A percentile compares a stretch with the other conserved stretches of the same genome.
phyloP scores from a whole-genome alignment of 305 asterid species.

The Rubia tinctorum region DNA sequence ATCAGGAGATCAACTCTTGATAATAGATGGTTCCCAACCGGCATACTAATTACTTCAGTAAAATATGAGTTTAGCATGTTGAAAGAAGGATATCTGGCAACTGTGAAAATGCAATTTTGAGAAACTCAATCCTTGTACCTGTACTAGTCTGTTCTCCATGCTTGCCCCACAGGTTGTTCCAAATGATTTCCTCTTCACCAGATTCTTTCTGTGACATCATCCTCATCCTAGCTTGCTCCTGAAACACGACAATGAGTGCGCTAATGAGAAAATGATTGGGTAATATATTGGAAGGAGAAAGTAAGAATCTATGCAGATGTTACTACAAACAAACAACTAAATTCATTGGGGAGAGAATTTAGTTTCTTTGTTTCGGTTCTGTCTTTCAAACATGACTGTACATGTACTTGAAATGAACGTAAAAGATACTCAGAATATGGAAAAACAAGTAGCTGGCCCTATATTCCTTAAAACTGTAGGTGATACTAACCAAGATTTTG shows the following conservation, averaged over 20 bases:
- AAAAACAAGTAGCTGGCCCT: no score
- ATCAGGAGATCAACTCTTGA: not conserved
- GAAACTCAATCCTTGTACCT: slow-evolving; percentile 31
- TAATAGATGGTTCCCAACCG: not conserved
- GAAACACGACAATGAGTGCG: slow-evolving; percentile 18
- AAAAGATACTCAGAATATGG: not conserved
- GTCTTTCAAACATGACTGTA: not conserved
- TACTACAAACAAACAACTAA: not conserved
- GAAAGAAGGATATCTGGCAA: not conserved
- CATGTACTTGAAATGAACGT: not conserved
- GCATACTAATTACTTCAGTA: not conserved
- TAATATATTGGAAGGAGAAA: not conserved
- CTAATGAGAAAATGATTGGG: not conserved
- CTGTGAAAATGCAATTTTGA: not conserved
- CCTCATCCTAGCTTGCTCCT: slow-evolving; percentile 72
- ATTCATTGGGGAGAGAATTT: not conserved
- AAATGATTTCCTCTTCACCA: slow-evolving; percentile 49
- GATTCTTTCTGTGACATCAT: slow-evolving; percentile 76
- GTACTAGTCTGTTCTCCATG: slow-evolving; percentile 36
- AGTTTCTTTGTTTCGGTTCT: not conserved
- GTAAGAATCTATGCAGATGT: not conserved
- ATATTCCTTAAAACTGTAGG: no score
- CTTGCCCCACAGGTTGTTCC: slow-evolving; percentile 84
- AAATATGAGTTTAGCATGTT: not conserved
- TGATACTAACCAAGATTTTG: slow-evolving; percentile 76